Evolutionary conservation across 2,329 filamentous ascomycete species (phyloP).

Genomic region (Phialophora verrucosa): DNA sequence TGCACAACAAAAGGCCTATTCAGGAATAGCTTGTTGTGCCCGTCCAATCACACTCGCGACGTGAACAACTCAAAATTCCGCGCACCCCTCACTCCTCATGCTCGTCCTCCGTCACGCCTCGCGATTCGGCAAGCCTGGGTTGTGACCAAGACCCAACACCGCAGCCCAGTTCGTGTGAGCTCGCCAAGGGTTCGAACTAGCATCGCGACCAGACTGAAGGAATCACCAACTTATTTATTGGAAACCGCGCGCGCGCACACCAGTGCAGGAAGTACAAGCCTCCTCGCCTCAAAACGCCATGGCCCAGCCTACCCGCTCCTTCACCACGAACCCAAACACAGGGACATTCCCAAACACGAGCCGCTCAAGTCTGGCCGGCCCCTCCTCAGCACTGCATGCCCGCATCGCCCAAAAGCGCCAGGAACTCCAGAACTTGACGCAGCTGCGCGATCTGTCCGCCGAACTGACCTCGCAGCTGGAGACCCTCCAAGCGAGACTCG

Average conservation of each 20-base stretch:
- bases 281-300: neutral
- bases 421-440: conserved; percentile 66
- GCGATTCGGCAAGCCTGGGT: neutral
- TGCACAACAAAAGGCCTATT: conserved; percentile 19
- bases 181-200: too few species aligned
- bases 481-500: conserved; percentile 64
- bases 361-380: conserved; percentile 48
- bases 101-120: neutral
- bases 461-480: conserved; percentile 69
- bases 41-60: conserved; percentile 9
- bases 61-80: neutral
- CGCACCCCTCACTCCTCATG: neutral
- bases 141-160: neutral
- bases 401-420: conserved; percentile 68
- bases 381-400: conserved; percentile 56
- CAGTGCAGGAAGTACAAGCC: neutral
- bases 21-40: neutral
- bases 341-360: conserved; percentile 28
- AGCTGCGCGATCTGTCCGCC: conserved; percentile 66
- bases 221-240: neutral
- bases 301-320: neutral
- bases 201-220: neutral
- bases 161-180: too few species aligned
- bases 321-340: conserved; percentile 39
- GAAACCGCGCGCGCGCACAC: neutral